Evolutionary conservation across 1,284 basidiomycete genomes (phyloP), one percentile per base, ranked within the genome.

Genomic region (Takashimella koratensis): DNA sequence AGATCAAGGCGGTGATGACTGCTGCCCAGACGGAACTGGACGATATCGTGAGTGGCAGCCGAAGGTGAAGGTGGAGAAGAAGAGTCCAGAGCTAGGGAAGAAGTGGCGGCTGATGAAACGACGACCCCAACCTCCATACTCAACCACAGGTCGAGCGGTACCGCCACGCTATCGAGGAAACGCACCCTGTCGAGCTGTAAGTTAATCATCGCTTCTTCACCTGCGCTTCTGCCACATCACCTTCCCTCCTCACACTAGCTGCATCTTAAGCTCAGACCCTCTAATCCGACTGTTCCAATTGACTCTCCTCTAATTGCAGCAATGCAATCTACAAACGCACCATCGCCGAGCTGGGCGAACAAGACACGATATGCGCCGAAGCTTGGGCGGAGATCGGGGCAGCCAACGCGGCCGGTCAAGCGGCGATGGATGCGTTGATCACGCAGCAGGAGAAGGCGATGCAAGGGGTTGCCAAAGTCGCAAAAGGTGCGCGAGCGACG

Each of bases 121-220:
- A n/a, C n/a, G n/a, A n/a, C n/a, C n/a, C n/a, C n/a, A n/a, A n/a
- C n/a, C n/a, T n/a, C n/a, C n/a, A n/a, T n/a, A n/a, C n/a, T n/a
- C n/a, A 16, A 36, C 30, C 30, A 36, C 30, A 36, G 30, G 30
- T 36, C 16, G 30, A 36, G 30, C 8, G 30, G 30, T 53, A 53
- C 24, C 24, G 27, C 19, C 52, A 53, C 30, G 42, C 42, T 4
- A 43, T 53, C 12, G 46, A 45, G 36, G 43, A 43, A 3, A 45
- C 52, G 42, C 43, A 49, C 42, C 20, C 20, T 5, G 27, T 16
- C 24, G 42, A 53, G 30, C 52, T 53, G 52, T 53, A 23, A 6
- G 52, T 47, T 10, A 26, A 25, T 24, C 10, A 25, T 21, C 16
- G 3, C 26, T 13, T 44, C 4, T 21, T n/a, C n/a, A n/a, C n/a